Base-by-base conservation (phyloP, 345 rosid genomes). In the Heritiera littoralis region DNA sequence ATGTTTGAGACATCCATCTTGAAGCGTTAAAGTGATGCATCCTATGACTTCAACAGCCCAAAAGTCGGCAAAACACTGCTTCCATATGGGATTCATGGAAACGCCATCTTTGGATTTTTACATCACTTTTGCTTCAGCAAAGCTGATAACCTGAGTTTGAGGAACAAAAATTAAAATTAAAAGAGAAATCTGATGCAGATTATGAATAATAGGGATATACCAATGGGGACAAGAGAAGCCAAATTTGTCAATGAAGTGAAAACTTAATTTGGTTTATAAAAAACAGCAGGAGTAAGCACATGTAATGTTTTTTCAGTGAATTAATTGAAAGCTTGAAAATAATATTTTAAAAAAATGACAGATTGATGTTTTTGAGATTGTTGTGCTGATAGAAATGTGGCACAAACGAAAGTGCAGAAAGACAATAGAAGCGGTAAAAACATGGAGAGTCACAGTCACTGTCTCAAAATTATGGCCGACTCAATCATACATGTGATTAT, bases 401-500 rank as follows among this genome's bases (percentile, higher is more conserved):
- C 67, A 55, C 13, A 72, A 63, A 40, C 48, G 51, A 40, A 52
- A 41, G 60, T 71, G 65, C 69, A 79, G 81, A 9, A n/a, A 75
- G 68, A 77, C 85, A 85, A 49, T 52, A 38, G 51, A 60, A 74
- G 69, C 70, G 78, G 79, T 54, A 74, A 32, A 49, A 66, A 17
- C 56, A 68, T 40, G 49, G 56, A 55, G 23, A 28, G 74, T 80
- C 64, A 46, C 54, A 40, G 58, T 84, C 79, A 5, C 3, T 77
- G 83, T 75, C 85, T 75, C 73, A 55, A 73, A 35, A 55, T 68
- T 23, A 74, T 74, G 30, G 76, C 66, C 66, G n/a, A 6, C 67
- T 75, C 64, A 80, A 77, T 63, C 80, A 81, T 77, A 41, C 81
- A 82, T 77, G 84, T 77, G 81, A 80, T 77, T 63, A 49, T 85